Evolutionary conservation across 306 rosid genomes (phyloP), one percentile per base, ranked within the genome.

Genomic region (Sechiopsis laciniata): DNA sequence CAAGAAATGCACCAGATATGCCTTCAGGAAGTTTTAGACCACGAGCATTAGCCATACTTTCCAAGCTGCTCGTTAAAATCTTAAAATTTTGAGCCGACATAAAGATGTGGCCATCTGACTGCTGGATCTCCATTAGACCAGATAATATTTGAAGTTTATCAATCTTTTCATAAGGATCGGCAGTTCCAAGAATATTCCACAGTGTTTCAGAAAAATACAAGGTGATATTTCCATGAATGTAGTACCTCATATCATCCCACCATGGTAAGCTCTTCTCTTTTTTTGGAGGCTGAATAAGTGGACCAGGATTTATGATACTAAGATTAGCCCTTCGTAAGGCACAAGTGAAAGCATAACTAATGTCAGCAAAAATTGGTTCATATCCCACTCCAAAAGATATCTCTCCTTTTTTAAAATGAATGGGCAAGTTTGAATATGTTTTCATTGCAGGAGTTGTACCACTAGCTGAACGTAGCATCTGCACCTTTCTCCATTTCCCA

Each of bases 231-330:
- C 99, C 99, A 75, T 95, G 99, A 52, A 91, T 89, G 83, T 91
- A 95, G 85, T 89, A 84, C 86, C 99, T 91, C 82, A 88, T 84
- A 84, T 95, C 99, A 83, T 95, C 99, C 99, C 99, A 95, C 99
- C 99, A 95, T 45, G 99, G 99, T 82, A 95, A 88, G 80, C 90
- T 91, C 76, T 88, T 86, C 78, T 95, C 99, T 80, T 89, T 95
- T 82, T 95, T 95, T 8, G 88, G 91, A 10, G 90, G 89, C 76
- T 8, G 80, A 61, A 87, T 77, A 76, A 73, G 87, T 75, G 92
- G 86, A 51, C 85, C 17, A 48, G 76, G 85, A 74, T 81, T 62
- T 80, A 83, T 85, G 9, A 85, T 78, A 82, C 95, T 86, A 61
- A 95, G 86, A 88, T 95, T 89, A 77, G 99, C 99, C 88, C 99